Conservation (phyloP, 2,329 filamentous ascomycete species). For the Dothiorella sarmentorum region DNA sequence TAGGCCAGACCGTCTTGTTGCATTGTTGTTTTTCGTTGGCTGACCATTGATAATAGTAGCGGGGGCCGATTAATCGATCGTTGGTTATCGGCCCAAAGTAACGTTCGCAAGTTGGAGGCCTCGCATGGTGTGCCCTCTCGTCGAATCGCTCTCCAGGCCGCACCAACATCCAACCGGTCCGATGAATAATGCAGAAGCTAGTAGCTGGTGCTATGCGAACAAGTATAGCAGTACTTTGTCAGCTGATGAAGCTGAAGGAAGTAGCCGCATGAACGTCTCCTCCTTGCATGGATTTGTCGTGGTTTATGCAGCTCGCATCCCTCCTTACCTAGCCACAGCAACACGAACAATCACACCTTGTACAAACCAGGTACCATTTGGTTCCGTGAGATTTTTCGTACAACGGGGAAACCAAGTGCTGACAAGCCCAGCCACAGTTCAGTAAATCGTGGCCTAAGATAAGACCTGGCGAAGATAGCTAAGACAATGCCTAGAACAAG, state of each 20-base stretch:
- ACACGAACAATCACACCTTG: background rate
- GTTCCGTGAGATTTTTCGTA: no score
- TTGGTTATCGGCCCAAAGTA: no score
- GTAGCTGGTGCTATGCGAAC: background rate
- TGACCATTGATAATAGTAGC: background rate
- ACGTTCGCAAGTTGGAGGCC: background rate
- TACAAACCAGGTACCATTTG: background rate
- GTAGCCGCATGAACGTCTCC: constrained; percentile 5
- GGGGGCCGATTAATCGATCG: no score
- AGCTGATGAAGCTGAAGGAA: background rate
- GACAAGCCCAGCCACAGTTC: no score
- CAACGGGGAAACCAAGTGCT: no score
- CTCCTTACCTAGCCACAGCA: background rate
- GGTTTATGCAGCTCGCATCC: constrained; percentile 2
- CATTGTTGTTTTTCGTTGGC: background rate
- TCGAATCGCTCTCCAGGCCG: background rate
- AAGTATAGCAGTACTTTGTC: background rate
- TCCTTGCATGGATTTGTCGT: background rate
- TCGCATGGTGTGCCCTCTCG: background rate
- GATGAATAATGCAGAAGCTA: background rate
- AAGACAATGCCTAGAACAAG: background rate
- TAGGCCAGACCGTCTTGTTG: background rate
- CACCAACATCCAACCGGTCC: background rate
- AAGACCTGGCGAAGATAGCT: background rate
- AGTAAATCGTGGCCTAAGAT: background rate